Conservation (phyloP, 2,329 filamentous ascomycete species). For the Colletotrichum phormii region DNA sequence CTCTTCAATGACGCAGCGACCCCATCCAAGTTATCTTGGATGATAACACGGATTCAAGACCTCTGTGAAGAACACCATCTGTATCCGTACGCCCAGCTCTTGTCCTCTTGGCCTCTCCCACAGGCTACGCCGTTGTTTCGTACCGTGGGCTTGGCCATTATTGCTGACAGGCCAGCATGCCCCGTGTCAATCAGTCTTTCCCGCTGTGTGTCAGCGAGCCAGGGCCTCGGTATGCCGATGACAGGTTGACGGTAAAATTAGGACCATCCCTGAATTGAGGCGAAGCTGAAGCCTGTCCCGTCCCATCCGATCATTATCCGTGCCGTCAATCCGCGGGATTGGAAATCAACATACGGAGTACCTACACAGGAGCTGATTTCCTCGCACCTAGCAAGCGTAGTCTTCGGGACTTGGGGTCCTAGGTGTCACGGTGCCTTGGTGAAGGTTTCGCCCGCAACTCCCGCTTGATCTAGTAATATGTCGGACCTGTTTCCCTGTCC, state of each 20-base stretch:
- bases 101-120: not conserved
- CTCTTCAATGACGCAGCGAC: constrained; percentile 20
- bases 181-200: not conserved
- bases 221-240: constrained; percentile 15
- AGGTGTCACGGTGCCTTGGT: not conserved
- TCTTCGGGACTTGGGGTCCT: not conserved
- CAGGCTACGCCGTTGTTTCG: not conserved
- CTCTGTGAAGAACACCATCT: not conserved
- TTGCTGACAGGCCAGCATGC: constrained; percentile 7
- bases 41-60: not conserved
- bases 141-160: not conserved
- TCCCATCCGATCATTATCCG: constrained; percentile 6
- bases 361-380: not conserved
- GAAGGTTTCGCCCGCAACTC: not conserved
- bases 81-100: not conserved
- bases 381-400: not conserved
- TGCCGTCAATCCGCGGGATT: constrained; percentile 8
- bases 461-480: not conserved
- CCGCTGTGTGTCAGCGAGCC: constrained; percentile 23
- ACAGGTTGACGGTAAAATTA: constrained; percentile 15
- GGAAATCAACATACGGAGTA: not conserved
- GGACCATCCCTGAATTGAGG: constrained; percentile 26
- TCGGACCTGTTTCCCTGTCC: not conserved
- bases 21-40: not conserved
- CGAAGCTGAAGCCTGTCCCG: constrained; percentile 26